Percentiles rank a stretch among this genome's conserved stretches.
Evolutionary conservation across 352 stramenopile genomes (phyloP).

Genomic region (Aphanomyces cochlioides): DNA sequence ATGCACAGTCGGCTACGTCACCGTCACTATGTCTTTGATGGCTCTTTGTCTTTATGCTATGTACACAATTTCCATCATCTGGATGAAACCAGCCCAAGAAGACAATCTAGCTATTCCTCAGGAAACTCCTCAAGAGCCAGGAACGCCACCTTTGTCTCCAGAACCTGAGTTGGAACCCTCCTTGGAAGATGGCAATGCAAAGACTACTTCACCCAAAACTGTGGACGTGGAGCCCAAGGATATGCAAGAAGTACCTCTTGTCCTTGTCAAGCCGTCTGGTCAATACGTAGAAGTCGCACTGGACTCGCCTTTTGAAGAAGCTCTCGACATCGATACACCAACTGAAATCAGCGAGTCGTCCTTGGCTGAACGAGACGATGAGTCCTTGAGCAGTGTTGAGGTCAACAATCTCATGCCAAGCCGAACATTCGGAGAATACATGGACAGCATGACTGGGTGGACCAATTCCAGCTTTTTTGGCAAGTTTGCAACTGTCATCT

Average conservation of each 20-base stretch:
- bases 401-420: neutral
- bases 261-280: neutral
- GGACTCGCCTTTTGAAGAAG: neutral
- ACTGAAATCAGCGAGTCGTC: neutral
- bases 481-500: slow-evolving; percentile 43
- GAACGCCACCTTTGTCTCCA: neutral
- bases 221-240: neutral
- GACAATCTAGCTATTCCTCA: neutral
- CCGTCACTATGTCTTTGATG: slow-evolving; percentile 6
- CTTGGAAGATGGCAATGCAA: neutral
- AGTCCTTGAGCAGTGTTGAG: neutral
- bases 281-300: neutral
- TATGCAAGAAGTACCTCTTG: no score
- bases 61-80: slow-evolving; percentile 19
- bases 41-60: slow-evolving; percentile 11
- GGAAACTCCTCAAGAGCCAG: neutral
- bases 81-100: neutral
- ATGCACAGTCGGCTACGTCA: slow-evolving; percentile 20
- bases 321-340: neutral
- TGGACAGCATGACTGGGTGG: slow-evolving; percentile 13
- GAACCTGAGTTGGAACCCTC: neutral
- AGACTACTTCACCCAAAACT: neutral
- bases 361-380: neutral
- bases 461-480: neutral
- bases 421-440: slow-evolving; percentile 4